A percentile compares a stretch with the other conserved stretches of the same genome.
phyloP scores from a whole-genome alignment of 2,329 filamentous ascomycete species.

The Botrytis galanthina region DNA sequence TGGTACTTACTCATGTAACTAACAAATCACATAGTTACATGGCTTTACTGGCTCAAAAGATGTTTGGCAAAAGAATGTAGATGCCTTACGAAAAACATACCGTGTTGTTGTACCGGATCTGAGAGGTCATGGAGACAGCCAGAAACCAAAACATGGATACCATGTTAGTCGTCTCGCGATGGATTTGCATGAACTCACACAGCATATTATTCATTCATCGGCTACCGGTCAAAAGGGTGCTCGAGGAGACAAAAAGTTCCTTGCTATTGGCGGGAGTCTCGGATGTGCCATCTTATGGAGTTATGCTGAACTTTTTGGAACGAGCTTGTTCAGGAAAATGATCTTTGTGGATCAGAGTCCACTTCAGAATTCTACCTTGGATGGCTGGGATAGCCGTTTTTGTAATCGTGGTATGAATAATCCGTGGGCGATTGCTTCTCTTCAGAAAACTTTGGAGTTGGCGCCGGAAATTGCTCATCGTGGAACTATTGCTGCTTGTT shows the following conservation, averaged over 20 bases:
- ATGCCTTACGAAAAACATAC: conserved; percentile 27
- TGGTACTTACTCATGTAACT: not conserved
- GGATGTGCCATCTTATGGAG: conserved; percentile 38
- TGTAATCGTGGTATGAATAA: conserved; percentile 38
- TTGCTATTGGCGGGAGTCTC: conserved; percentile 36
- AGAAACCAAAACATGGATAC: conserved; percentile 34
- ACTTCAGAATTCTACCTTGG: conserved; percentile 33
- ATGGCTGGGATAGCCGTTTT: conserved; percentile 33
- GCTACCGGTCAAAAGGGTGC: not conserved
- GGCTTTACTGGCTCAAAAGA: conserved; percentile 38
- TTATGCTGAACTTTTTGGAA: conserved; percentile 37
- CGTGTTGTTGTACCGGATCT: conserved; percentile 37
- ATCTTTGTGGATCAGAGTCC: conserved; percentile 39
- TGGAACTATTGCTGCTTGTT: conserved; percentile 36
- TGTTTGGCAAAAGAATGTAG: conserved; percentile 37
- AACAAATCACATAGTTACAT: conserved; percentile 32
- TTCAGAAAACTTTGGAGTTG: conserved; percentile 33
- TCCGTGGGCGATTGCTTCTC: conserved; percentile 28
- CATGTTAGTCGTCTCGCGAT: conserved; percentile 37
- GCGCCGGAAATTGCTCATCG: conserved; percentile 31
- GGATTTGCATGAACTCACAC: conserved; percentile 35
- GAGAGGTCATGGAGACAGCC: conserved; percentile 35
- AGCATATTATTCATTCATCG: conserved; percentile 18
- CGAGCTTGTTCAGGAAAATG: conserved; percentile 31
- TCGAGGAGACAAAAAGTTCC: conserved; percentile 18